Conservation (phyloP, 371 early-diverging fungal species). For the Mucor piriformis region DNA sequence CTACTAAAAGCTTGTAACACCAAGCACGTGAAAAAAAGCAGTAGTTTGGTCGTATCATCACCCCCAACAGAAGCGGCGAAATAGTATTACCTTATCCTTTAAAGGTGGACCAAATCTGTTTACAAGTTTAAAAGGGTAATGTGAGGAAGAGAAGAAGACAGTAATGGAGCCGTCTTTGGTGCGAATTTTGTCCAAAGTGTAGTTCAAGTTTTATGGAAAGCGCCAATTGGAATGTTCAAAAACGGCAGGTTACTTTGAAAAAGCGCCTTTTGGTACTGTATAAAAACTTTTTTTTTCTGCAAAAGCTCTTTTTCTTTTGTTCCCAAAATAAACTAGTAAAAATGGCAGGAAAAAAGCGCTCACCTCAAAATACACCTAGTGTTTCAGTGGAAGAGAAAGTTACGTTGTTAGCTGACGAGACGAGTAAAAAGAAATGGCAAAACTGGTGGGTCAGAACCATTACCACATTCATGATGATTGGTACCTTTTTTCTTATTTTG, state of each 20-base stretch:
- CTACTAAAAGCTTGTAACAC: neutral
- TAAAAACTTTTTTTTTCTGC: neutral
- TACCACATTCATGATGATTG: constrained; percentile 88
- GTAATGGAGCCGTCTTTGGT: no score
- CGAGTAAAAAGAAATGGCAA: constrained; percentile 64
- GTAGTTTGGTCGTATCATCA: no score
- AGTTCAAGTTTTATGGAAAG: no score
- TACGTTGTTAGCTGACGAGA: constrained; percentile 48
- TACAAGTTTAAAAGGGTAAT: no score
- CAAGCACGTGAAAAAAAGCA: neutral
- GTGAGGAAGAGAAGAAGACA: no score
- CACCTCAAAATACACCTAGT: neutral
- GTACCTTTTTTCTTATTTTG: constrained; percentile 74
- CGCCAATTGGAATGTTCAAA: no score
- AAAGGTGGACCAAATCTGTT: no score
- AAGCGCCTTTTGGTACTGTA: neutral
- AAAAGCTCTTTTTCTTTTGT: neutral
- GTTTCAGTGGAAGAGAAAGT: constrained; percentile 7
- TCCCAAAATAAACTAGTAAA: neutral
- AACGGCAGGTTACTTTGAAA: no score
- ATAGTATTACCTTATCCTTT: no score
- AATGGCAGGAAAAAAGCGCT: constrained; percentile 14
- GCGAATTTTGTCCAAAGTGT: no score
- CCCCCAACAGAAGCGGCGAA: no score
- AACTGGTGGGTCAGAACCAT: constrained; percentile 78